phyloP scores from a whole-genome alignment of 2,329 filamentous ascomycete species.

The Colletotrichum magnum region DNA sequence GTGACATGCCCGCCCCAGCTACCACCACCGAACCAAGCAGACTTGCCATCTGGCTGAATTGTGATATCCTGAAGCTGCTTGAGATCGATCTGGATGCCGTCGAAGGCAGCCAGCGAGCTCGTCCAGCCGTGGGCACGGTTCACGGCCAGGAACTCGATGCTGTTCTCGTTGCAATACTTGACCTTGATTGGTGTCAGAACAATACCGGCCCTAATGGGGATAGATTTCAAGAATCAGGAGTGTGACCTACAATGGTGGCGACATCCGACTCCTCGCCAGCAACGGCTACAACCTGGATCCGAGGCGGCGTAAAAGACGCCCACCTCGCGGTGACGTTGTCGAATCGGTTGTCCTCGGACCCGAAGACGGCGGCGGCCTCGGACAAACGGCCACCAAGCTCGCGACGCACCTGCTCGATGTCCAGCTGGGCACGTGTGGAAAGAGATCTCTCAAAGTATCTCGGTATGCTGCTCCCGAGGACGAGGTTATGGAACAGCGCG shows the following conservation, averaged over 20 bases:
- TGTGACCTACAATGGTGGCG: neutral
- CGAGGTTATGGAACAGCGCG: no score
- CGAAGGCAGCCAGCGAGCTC: slow-evolving; percentile 39
- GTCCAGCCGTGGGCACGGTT: slow-evolving; percentile 44
- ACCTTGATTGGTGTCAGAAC: slow-evolving; percentile 27
- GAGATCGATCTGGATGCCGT: slow-evolving; percentile 45
- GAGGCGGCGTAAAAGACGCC: neutral
- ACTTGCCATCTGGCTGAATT: neutral
- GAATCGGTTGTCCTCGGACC: neutral
- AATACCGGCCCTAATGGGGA: neutral
- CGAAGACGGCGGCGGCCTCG: neutral
- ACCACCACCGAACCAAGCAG: neutral
- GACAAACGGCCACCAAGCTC: slow-evolving; percentile 1
- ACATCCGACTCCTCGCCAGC: slow-evolving; percentile 2
- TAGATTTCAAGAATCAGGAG: neutral
- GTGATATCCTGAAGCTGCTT: slow-evolving; percentile 37
- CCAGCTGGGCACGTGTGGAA: neutral
- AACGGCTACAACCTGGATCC: neutral
- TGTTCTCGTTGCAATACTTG: slow-evolving; percentile 43
- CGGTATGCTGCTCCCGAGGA: no score
- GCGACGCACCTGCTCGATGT: neutral
- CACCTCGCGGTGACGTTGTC: neutral
- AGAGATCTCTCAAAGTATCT: no score
- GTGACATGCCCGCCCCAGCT: slow-evolving; percentile 18
- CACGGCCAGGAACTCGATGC: slow-evolving; percentile 42